Conservation (phyloP, 495 filamentous ascomycete genomes). For the Apodospora peruviana region DNA sequence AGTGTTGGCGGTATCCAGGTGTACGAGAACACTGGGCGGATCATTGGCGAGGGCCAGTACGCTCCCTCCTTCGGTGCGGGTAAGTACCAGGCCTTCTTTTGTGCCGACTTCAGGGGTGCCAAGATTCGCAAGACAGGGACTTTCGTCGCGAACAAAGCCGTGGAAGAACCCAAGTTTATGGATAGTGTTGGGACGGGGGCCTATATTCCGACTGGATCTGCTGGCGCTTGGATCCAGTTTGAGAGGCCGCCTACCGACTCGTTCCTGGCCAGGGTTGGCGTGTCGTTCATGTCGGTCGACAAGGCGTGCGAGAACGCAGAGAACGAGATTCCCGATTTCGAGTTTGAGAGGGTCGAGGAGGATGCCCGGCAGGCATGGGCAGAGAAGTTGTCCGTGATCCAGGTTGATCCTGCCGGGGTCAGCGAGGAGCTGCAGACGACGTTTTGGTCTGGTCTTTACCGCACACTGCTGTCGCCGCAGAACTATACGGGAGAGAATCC, state of each 20-base stretch:
- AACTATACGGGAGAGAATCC: conserved; percentile 74
- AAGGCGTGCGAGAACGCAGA: conserved; percentile 62
- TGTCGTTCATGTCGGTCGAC: conserved; percentile 59
- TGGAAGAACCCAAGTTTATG: conserved; percentile 41
- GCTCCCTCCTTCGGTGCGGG: conserved; percentile 65
- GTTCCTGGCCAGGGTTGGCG: conserved; percentile 55
- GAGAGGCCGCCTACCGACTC: conserved; percentile 32
- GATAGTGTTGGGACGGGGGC: conserved; percentile 34
- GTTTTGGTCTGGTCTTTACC: conserved; percentile 66
- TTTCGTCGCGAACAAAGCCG: conserved; percentile 39
- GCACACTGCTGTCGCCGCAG: conserved; percentile 61
- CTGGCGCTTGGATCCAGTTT: conserved; percentile 60
- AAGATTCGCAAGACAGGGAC: conserved; percentile 52
- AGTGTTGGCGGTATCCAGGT: conserved; percentile 53
- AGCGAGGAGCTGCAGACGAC: conserved; percentile 50
- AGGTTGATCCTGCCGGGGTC: conserved; percentile 49
- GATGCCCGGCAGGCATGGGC: conserved; percentile 53
- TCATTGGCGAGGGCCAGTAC: conserved; percentile 60
- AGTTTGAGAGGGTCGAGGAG: conserved; percentile 50
- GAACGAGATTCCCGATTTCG: conserved; percentile 54
- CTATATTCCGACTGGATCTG: conserved; percentile 48
- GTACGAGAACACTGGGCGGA: conserved; percentile 44
- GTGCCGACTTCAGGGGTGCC: conserved; percentile 64
- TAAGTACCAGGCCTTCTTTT: conserved; percentile 54
- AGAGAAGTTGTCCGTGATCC: conserved; percentile 52